Conservation (phyloP, 352 stramenopile genomes). For the Pythium biforme region DNA sequence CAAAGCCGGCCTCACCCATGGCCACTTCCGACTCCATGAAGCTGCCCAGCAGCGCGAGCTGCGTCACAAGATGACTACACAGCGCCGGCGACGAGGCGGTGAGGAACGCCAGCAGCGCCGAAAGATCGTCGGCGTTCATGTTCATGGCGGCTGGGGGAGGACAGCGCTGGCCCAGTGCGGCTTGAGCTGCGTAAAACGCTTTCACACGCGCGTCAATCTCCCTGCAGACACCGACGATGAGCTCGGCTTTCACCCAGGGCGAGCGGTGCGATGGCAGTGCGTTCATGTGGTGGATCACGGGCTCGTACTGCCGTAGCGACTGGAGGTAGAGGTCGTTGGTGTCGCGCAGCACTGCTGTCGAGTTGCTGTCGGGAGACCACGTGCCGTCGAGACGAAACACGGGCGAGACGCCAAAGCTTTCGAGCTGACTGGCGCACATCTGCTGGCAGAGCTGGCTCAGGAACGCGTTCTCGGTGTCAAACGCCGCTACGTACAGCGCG, state of each 20-base stretch:
- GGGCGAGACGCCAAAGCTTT: slow-evolving; percentile 40
- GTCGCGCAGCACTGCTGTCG: slow-evolving; percentile 3
- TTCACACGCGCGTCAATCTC: slow-evolving; percentile 49
- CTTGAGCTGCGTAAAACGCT: slow-evolving; percentile 34
- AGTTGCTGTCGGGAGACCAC: slow-evolving; percentile 21
- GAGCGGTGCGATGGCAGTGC: slow-evolving; percentile 47
- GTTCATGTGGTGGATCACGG: slow-evolving; percentile 45
- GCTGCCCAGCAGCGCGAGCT: slow-evolving; percentile 58
- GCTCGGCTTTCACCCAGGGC: slow-evolving; percentile 49
- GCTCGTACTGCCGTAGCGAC: slow-evolving; percentile 37
- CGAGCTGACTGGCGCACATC: slow-evolving; percentile 29
- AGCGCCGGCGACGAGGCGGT: slow-evolving; percentile 43
- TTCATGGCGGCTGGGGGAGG: slow-evolving; percentile 29
- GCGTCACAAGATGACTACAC: slow-evolving; percentile 50
- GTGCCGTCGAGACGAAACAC: slow-evolving; percentile 57
- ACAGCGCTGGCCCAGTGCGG: background rate
- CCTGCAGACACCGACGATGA: slow-evolving; percentile 44
- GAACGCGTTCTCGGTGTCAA: slow-evolving; percentile 47
- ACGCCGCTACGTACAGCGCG: slow-evolving; percentile 47
- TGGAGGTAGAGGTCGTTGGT: slow-evolving; percentile 31
- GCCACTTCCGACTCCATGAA: slow-evolving; percentile 39
- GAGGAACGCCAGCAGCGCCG: slow-evolving; percentile 52
- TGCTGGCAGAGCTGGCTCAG: slow-evolving; percentile 34
- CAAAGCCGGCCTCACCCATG: slow-evolving; percentile 48
- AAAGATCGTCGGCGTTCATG: slow-evolving; percentile 51